Evolutionary conservation across 768 basidiomycete species (phyloP).

Genomic region (Lactifluus volemus): DNA sequence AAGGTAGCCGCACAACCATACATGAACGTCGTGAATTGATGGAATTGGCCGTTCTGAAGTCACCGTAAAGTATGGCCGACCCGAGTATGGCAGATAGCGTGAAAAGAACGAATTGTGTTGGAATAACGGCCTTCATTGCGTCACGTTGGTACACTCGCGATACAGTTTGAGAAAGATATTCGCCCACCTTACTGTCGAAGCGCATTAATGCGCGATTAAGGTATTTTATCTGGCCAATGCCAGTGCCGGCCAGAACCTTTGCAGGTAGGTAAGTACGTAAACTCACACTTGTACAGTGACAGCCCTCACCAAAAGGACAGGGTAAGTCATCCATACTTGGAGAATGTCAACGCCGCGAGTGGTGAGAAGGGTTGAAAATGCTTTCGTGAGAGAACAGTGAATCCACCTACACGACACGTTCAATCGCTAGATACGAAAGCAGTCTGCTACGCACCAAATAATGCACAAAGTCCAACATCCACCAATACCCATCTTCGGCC

Average conservation of each 20-base stretch:
- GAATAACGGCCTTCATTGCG: constrained; percentile 66
- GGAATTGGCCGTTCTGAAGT: constrained; percentile 81
- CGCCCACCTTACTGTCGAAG: constrained; percentile 78
- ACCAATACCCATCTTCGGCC: constrained; percentile 70
- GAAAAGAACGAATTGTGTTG: constrained; percentile 92
- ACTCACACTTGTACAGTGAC: not conserved
- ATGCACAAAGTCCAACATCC: constrained; percentile 81
- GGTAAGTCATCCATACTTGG: constrained; percentile 75
- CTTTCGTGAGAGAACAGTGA: constrained; percentile 92
- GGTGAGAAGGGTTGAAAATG: constrained; percentile 77
- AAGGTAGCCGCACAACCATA: constrained; percentile 90
- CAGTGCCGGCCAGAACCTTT: constrained; percentile 64
- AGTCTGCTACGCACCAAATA: constrained; percentile 52
- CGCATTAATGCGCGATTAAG: constrained; percentile 83
- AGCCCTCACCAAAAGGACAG: constrained; percentile 55
- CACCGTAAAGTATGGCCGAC: constrained; percentile 88
- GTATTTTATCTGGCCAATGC: constrained; percentile 77
- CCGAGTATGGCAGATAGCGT: constrained; percentile 89
- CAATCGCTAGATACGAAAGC: not conserved
- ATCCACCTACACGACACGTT: constrained; percentile 46
- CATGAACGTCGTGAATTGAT: constrained; percentile 74
- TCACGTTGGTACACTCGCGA: not conserved
- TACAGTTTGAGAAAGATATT: not conserved
- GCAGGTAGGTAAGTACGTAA: not conserved
- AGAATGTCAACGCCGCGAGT: constrained; percentile 71